Conservation (phyloP, 768 basidiomycete genomes). For the Panaeolus cyanescens region DNA sequence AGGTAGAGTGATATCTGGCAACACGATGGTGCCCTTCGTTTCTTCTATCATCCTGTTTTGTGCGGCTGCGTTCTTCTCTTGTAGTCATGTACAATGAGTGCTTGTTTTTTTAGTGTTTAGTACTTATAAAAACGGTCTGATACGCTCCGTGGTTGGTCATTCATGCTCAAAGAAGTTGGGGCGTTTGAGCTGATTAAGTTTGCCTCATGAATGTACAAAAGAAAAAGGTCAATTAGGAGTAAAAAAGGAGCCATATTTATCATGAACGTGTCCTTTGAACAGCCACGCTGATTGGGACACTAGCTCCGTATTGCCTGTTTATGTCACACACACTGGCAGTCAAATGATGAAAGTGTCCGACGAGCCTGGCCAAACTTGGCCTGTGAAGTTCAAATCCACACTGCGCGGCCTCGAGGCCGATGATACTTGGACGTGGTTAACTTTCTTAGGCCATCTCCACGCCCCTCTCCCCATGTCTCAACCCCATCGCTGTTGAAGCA, state of each 20-base stretch:
- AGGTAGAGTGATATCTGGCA: neutral
- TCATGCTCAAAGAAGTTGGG: too few species aligned
- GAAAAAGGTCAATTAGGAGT: neutral
- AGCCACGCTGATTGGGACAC: neutral
- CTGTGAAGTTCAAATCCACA: conserved; percentile 3
- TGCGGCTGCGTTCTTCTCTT: neutral
- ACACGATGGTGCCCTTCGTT: neutral
- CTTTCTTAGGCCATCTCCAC: conserved; percentile 1
- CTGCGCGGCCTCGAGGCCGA: conserved; percentile 3
- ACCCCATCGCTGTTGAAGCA: neutral
- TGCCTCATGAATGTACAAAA: too few species aligned
- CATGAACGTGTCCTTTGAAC: neutral
- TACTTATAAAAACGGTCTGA: too few species aligned
- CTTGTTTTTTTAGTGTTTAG: too few species aligned
- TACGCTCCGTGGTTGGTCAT: too few species aligned
- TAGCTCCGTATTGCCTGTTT: neutral
- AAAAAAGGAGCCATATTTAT: neutral
- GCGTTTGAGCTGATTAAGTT: too few species aligned
- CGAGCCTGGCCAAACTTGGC: conserved; percentile 3
- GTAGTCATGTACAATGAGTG: too few species aligned
- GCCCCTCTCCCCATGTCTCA: neutral
- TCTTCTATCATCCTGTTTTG: neutral
- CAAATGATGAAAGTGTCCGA: neutral
- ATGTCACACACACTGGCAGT: neutral
- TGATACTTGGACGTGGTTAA: conserved; percentile 1